These are phyloP conservation scores for Cyphellophora attinorum DNA, from an alignment of 2,329 filamentous ascomycete species.

Conservation along the genomic window DNA sequence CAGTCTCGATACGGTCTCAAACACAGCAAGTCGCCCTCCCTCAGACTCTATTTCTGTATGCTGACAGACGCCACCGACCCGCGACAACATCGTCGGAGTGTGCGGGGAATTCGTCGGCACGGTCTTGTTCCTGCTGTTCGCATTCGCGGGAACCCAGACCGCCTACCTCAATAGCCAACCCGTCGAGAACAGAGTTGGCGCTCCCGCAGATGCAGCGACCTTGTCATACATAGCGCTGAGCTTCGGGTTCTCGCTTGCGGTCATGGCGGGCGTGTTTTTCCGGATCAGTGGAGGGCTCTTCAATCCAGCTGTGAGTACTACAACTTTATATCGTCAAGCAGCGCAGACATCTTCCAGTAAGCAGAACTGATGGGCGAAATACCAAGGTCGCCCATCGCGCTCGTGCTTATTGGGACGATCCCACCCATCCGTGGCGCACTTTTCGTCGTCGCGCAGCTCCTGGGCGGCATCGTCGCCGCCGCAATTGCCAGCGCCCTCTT, in stretches of 20 bases:
- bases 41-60: not conserved
- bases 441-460: conserved; percentile 47
- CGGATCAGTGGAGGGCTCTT: conserved; percentile 42
- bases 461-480: conserved; percentile 50
- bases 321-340: not conserved
- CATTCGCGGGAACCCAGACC: conserved; percentile 37
- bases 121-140: conserved; percentile 39
- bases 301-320: conserved; percentile 34
- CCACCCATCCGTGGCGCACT: conserved; percentile 40
- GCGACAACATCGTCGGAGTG: conserved; percentile 7
- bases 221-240: conserved; percentile 20
- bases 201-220: conserved; percentile 10
- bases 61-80: conserved; percentile 1
- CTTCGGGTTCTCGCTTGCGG: conserved; percentile 37
- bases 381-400: conserved; percentile 43
- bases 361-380: conserved; percentile 1
- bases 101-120: conserved; percentile 45
- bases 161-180: conserved; percentile 23
- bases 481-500: conserved; percentile 49
- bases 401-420: conserved; percentile 48
- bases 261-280: conserved; percentile 46
- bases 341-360: not conserved
- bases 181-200: conserved; percentile 30
- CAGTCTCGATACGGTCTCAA: not conserved
- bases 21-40: conserved; percentile 1